Evolutionary conservation across 345 rosid species (phyloP).

Genomic region (Dovyalis caffra): DNA sequence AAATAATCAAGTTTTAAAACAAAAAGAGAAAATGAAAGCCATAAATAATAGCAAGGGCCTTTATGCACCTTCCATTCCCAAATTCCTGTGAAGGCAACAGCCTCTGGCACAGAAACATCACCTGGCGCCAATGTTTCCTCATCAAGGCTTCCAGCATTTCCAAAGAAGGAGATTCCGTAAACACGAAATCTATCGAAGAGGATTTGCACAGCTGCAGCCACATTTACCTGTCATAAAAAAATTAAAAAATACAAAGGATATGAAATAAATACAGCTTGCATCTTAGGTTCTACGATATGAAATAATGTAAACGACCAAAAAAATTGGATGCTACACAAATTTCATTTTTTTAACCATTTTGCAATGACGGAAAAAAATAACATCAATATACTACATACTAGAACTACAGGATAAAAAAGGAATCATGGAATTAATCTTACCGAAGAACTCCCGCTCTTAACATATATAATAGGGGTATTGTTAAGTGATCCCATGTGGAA

Average conservation of each 20-base stretch:
- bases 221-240: background rate
- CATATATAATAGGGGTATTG: background rate
- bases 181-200: background rate
- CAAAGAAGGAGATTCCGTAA: background rate
- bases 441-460: background rate
- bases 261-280: too few species aligned
- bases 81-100: constrained; percentile 1
- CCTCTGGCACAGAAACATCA: background rate
- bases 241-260: too few species aligned
- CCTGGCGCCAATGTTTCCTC: background rate
- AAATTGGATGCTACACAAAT: too few species aligned
- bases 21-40: too few species aligned
- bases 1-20: too few species aligned
- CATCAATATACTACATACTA: too few species aligned
- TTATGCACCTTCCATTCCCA: background rate
- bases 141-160: constrained; percentile 3
- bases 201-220: background rate
- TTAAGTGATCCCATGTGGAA: background rate
- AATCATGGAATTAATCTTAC: background rate
- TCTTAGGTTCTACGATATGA: too few species aligned
- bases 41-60: too few species aligned
- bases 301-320: too few species aligned
- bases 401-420: too few species aligned
- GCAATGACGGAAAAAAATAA: too few species aligned
- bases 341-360: too few species aligned